Evolutionary conservation across 164 flowering plant species (phyloP).

Genomic region (Aristolochia contorta): DNA sequence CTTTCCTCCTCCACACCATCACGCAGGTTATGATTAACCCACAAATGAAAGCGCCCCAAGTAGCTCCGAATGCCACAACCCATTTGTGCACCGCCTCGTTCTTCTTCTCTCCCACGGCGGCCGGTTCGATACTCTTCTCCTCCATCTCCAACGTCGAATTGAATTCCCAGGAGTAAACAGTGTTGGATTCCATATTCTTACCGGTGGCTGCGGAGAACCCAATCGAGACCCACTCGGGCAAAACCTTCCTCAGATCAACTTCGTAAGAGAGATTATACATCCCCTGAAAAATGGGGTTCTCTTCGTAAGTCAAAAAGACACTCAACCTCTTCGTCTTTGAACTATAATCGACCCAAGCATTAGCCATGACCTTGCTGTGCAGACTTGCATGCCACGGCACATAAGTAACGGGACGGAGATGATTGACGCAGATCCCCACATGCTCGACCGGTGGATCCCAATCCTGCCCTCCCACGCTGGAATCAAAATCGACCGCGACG

Average conservation of each 20-base stretch:
- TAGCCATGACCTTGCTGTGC: neutral
- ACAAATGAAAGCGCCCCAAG: neutral
- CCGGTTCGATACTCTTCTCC: too few species aligned
- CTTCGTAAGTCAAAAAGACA: constrained; percentile 12
- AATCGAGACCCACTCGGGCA: constrained; percentile 10
- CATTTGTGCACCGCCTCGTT: neutral
- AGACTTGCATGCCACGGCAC: constrained; percentile 9
- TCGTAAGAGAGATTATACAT: constrained; percentile 7
- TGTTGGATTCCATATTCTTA: neutral
- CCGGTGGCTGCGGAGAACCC: constrained; percentile 20
- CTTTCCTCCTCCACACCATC: neutral
- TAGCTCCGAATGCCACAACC: neutral
- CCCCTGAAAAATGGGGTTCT: constrained; percentile 4
- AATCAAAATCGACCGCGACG: constrained; percentile 28
- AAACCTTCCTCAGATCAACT: constrained; percentile 11
- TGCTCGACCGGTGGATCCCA: constrained; percentile 22
- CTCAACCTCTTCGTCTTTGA: constrained; percentile 8
- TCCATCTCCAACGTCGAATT: constrained; percentile 7
- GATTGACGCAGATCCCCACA: constrained; percentile 29
- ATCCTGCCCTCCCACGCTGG: constrained; percentile 5
- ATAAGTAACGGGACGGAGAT: constrained; percentile 1
- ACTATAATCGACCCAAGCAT: constrained; percentile 17
- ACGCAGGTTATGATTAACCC: neutral
- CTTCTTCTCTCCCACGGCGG: neutral
- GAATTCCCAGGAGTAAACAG: constrained; percentile 19